Conservation (phyloP, 768 basidiomycete genomes). For the Tulasnella calospora region DNA sequence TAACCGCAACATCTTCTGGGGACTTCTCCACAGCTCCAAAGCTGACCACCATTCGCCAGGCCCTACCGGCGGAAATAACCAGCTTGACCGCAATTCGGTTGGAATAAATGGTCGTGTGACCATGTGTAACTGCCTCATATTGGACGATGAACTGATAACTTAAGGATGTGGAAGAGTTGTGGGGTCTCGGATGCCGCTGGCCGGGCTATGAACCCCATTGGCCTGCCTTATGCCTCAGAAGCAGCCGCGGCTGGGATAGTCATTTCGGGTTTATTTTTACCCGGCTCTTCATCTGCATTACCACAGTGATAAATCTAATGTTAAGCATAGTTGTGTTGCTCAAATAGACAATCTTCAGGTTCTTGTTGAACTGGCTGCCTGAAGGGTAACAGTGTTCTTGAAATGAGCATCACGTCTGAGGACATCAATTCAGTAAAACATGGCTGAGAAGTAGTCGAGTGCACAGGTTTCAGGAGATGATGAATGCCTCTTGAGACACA, state of each 20-base stretch:
- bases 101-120: not conserved
- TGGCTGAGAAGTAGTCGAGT: not conserved
- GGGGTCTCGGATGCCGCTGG: no score
- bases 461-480: not conserved
- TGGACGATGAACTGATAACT: not conserved
- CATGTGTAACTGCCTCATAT: not conserved
- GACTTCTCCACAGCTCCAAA: not conserved
- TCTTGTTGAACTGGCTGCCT: no score
- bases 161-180: not conserved
- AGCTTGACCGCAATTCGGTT: not conserved
- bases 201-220: no score
- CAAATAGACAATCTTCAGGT: no score
- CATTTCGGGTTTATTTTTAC: no score
- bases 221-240: no score
- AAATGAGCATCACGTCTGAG: no score
- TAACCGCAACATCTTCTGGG: not conserved
- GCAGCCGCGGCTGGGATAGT: no score
- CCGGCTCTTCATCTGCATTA: no score
- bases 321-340: no score
- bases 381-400: no score
- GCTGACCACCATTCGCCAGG: not conserved
- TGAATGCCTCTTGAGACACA: not conserved
- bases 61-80: not conserved
- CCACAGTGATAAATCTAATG: no score
- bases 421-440: not conserved